A percentile compares a stretch with the other conserved stretches of the same genome.
Evolutionary conservation across 1,284 basidiomycete species (phyloP).

Genomic region (Austroboletus novae-zelandiae): DNA sequence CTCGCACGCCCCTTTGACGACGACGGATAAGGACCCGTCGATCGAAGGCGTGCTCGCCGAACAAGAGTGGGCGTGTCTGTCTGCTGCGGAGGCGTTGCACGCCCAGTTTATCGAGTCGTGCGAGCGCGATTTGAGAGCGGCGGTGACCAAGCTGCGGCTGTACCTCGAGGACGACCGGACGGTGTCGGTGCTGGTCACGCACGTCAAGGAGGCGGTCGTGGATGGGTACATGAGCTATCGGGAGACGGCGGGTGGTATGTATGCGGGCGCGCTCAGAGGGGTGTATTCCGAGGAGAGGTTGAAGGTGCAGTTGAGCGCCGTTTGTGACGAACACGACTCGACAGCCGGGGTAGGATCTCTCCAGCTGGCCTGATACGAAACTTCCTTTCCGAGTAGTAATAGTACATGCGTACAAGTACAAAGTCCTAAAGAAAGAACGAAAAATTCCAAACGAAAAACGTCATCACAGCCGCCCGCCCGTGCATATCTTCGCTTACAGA

Average conservation of each 20-base stretch:
- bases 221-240: slow-evolving; percentile 73
- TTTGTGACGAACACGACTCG: slow-evolving; percentile 24
- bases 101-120: slow-evolving; percentile 51
- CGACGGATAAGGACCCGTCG: slow-evolving; percentile 10
- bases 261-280: slow-evolving; percentile 37
- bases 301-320: slow-evolving; percentile 26
- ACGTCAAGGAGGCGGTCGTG: slow-evolving; percentile 71
- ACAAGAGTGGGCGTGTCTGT: slow-evolving; percentile 45
- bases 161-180: slow-evolving; percentile 83
- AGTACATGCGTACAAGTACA: too few species aligned
- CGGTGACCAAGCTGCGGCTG: slow-evolving; percentile 55
- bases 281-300: slow-evolving; percentile 39
- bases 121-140: slow-evolving; percentile 55
- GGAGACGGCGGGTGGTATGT: slow-evolving; percentile 42
- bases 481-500: background rate
- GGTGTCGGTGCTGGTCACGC: slow-evolving; percentile 71
- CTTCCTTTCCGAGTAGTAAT: too few species aligned
- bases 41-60: slow-evolving; percentile 25
- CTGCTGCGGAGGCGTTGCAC: slow-evolving; percentile 50
- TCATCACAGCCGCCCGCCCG: too few species aligned
- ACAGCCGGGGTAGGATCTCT: too few species aligned
- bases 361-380: too few species aligned
- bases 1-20: slow-evolving; percentile 15
- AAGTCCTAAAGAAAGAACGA: too few species aligned
- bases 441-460: too few species aligned